Evolutionary conservation across 768 basidiomycete genomes (phyloP), one percentile per base, ranked within the genome.

Genomic region (Pleurotus tuoliensis): DNA sequence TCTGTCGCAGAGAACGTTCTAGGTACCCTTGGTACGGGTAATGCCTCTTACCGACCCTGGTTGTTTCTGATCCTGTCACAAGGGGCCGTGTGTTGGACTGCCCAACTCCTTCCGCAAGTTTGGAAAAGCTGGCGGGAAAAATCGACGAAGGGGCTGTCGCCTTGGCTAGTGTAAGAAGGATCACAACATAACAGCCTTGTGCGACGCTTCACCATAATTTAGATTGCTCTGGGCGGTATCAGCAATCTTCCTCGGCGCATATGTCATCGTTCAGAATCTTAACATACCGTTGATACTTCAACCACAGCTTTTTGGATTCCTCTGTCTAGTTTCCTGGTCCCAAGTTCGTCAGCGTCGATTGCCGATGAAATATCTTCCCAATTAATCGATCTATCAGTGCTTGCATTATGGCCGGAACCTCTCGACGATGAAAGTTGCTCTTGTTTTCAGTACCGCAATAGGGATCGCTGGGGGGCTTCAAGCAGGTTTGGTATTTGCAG

Each of bases 221-320:
- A 86, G 84, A 38, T 66, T 86, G 0, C 62, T 86, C 0, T 91
- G 88, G 89, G 83, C 81, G 3, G 59, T 82, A 4, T 72, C 86
- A 0, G 76, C 76, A 1, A 68, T 79, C 30, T 84, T 86, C 60
- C 72, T 90, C 5, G 90, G 89, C n/a, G 74, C 81, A 11, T 94
- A 92, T 66, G 70, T 71, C 16, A 75, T 92, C 51, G 69, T 83
- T 0, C 84, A 88, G 60, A 69, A 82, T 53, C 67, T 92, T 39
- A 90, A 85, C 64, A 80, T 91, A 37, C 88, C 90, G 0, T 76
- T 92, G 41, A 86, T 88, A 44, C 57, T 87, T 2, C 84, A 89
- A 65, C 82, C 84, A 4, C 85, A 87, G 58, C 61, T 84, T 1
- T 88, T 92, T 64, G 82, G 80, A 0, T 70, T 80, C 22, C 71